Base-by-base conservation (phyloP, 768 basidiomycete species). In the Leccinellum albellum region DNA sequence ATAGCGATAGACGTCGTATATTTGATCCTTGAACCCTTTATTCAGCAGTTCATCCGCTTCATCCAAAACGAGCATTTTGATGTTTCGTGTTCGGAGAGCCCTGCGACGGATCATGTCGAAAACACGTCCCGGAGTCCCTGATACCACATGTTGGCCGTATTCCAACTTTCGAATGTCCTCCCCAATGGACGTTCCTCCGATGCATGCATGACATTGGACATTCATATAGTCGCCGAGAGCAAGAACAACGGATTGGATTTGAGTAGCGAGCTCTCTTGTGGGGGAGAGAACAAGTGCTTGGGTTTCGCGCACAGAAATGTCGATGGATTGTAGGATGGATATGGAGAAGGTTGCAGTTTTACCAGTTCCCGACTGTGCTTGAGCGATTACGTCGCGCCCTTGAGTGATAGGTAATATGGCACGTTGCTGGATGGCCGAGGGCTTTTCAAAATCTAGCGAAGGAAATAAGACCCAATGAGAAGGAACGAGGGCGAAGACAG, bases 321-420 rank as follows among this genome's bases (percentile, higher is more conserved):
- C 96, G 84, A 99, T 97, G 61, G 92, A 93, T 73, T 99, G 96
- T 53, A 99, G 86, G 73, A 97, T 93, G 64, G 95, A 91, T 72
- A 99, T 97, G 64, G 94, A 95, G 78, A 98, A 98, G 20, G 96
- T 97, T 6, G 96, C 96, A 10, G 96, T 99, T 91, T 98, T 99
- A 82, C 96, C 96, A 35, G 96, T 98, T 72, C 96, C 96, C 32
- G 95, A 97, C 78, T 98, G 96, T 44, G 96, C 96, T 78, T 98
- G 96, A 33, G 96, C 96, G 72, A 99, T 98, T 59, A 98, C 96
- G 82, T 98, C 96, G 62, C 95, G 87, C 28, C 92, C 92, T 78
- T 92, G 89, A 50, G 86, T 91, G 70, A 99, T 96, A 51, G 96
- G 96, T 57, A 96, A 79, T 74, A 99, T 98, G 50, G 96, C 96